Conservation (phyloP, 768 basidiomycete genomes). For the Russula emetica region DNA sequence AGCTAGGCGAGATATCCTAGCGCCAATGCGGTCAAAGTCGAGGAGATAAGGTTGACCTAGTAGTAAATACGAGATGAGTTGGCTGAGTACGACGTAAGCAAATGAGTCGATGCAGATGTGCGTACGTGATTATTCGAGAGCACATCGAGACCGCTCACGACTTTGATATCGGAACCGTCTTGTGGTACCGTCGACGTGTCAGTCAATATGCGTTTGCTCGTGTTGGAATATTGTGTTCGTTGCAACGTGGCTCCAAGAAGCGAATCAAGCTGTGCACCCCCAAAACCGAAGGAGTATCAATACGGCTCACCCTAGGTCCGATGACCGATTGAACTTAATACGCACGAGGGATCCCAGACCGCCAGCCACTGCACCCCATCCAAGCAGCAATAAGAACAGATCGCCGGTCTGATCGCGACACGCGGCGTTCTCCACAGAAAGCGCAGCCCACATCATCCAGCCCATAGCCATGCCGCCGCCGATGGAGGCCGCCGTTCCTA, state of each 20-base stretch:
- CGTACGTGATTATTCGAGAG: slow-evolving; percentile 82
- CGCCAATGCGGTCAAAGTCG: slow-evolving; percentile 24
- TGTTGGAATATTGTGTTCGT: slow-evolving; percentile 64
- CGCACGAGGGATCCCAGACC: slow-evolving; percentile 75
- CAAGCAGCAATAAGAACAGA: slow-evolving; percentile 43
- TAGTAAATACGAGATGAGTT: not conserved
- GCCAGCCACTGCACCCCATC: slow-evolving; percentile 64
- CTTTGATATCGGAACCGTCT: slow-evolving; percentile 44
- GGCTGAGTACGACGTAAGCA: not conserved
- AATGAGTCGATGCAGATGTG: slow-evolving; percentile 8
- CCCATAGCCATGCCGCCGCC: slow-evolving; percentile 75
- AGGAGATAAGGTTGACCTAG: slow-evolving; percentile 29
- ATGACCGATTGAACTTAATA: slow-evolving; percentile 19
- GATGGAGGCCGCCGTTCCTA: slow-evolving; percentile 70
- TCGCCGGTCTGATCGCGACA: slow-evolving; percentile 44
- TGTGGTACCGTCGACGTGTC: slow-evolving; percentile 40
- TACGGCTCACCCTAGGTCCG: not conserved
- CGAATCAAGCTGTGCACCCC: slow-evolving; percentile 62
- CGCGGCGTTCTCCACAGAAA: slow-evolving; percentile 57
- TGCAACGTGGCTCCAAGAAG: slow-evolving; percentile 86
- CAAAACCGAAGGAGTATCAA: not conserved
- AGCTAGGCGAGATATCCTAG: slow-evolving; percentile 26
- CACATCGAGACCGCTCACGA: slow-evolving; percentile 59
- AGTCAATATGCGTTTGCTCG: slow-evolving; percentile 59
- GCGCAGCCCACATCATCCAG: slow-evolving; percentile 47